Percentiles rank a stretch among this genome's conserved stretches.
Conservation (phyloP, 2,329 filamentous ascomycete genomes). For the Sordariomycetes sp. region DNA sequence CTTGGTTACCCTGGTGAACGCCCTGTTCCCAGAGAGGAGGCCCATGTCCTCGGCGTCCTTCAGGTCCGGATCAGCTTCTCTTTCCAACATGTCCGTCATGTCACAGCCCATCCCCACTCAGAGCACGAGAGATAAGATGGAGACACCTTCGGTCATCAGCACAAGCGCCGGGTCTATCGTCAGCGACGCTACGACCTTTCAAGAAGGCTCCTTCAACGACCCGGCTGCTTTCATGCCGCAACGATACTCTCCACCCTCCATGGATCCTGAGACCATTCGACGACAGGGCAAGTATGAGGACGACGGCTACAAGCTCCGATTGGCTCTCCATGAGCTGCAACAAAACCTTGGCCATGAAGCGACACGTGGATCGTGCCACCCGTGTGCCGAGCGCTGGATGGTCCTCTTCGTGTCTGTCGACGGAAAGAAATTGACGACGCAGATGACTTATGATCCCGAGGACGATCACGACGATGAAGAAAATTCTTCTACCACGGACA, state of each 20-base stretch:
- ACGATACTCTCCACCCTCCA: constrained; percentile 44
- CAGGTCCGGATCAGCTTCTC: constrained; percentile 58
- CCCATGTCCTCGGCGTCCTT: constrained; percentile 54
- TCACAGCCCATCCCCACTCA: constrained; percentile 60
- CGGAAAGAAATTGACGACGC: constrained; percentile 58
- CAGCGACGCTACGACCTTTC: constrained; percentile 59
- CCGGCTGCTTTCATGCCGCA: constrained; percentile 37
- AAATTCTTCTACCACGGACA: constrained; percentile 50
- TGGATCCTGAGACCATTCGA: constrained; percentile 32
- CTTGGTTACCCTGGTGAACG: constrained; percentile 70
- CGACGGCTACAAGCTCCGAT: constrained; percentile 55
- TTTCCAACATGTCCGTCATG: constrained; percentile 57
- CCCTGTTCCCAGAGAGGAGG: constrained; percentile 68
- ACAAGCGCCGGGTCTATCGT: constrained; percentile 64
- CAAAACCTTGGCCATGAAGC: constrained; percentile 55
- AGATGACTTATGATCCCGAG: constrained; percentile 64
- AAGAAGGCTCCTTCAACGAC: constrained; percentile 53
- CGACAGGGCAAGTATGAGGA: constrained; percentile 48
- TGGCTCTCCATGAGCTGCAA: constrained; percentile 62
- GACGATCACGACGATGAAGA: constrained; percentile 59
- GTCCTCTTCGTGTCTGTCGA: constrained; percentile 71
- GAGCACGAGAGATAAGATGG: constrained; percentile 45
- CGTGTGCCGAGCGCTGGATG: constrained; percentile 75
- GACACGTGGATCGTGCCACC: constrained; percentile 61
- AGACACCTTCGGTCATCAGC: constrained; percentile 62